These are phyloP conservation scores for Scedosporium apiospermum DNA, from an alignment of 2,329 filamentous ascomycete species.

Conservation along the genomic window DNA sequence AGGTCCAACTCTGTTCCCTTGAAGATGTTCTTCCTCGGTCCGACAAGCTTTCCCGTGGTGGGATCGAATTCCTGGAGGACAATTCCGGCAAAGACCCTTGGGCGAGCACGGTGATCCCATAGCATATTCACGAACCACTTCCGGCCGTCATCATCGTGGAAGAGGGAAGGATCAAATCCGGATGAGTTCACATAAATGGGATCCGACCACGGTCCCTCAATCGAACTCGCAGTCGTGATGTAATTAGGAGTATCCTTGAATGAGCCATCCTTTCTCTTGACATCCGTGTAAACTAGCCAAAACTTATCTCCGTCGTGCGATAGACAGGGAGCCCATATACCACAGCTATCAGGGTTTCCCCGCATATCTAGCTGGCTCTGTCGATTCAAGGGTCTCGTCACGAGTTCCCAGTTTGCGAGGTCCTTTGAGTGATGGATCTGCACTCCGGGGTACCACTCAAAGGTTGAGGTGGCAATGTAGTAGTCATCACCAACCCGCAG, in stretches of 20 bases:
- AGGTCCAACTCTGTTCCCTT: constrained; percentile 43
- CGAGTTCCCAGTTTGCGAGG: constrained; percentile 41
- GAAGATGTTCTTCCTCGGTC: constrained; percentile 46
- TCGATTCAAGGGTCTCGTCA: constrained; percentile 36
- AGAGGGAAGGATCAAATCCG: constrained; percentile 53
- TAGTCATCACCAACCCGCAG: constrained; percentile 41
- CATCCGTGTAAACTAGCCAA: constrained; percentile 56
- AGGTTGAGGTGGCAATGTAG: constrained; percentile 46
- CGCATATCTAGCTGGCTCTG: constrained; percentile 46
- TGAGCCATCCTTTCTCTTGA: constrained; percentile 57
- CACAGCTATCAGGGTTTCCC: constrained; percentile 49
- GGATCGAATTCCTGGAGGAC: constrained; percentile 48
- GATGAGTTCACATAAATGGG: constrained; percentile 50
- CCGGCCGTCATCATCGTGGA: constrained; percentile 45
- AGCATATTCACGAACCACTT: constrained; percentile 52
- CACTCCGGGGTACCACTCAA: constrained; percentile 46
- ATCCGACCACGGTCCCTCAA: constrained; percentile 54
- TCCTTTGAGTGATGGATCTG: constrained; percentile 45
- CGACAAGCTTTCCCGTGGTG: constrained; percentile 37
- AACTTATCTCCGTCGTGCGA: constrained; percentile 51
- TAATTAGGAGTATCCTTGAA: constrained; percentile 59
- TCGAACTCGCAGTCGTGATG: constrained; percentile 42
- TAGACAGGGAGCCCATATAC: constrained; percentile 56
- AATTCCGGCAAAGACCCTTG: constrained; percentile 44
- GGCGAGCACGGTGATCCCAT: constrained; percentile 41